Percentiles rank a stretch among this genome's conserved stretches.
Conservation (phyloP, 2,329 filamentous ascomycete genomes). For the Microcyclospora tardicrescens region DNA sequence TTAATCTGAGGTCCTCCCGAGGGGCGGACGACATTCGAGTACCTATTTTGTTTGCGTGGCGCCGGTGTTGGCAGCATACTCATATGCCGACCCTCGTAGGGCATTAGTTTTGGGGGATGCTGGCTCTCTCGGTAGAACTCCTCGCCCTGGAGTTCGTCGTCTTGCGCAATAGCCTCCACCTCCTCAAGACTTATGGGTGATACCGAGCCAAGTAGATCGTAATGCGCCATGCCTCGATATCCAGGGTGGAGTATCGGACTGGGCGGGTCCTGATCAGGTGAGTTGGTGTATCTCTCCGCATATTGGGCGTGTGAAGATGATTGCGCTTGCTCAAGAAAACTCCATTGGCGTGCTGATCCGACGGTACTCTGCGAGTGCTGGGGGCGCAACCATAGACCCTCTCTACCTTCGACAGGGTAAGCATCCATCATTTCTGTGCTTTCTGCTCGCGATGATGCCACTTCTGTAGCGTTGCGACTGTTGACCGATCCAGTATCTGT, state of each 20-base stretch:
- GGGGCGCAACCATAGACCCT: constrained; percentile 25
- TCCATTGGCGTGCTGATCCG: constrained; percentile 39
- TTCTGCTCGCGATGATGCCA: constrained; percentile 7
- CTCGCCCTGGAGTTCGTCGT: constrained; percentile 18
- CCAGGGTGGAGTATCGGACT: no score
- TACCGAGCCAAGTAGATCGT: constrained; percentile 42
- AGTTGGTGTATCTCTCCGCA: no score
- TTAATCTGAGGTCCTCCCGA: constrained; percentile 6
- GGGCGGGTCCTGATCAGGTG: no score
- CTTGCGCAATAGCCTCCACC: constrained; percentile 35
- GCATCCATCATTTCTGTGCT: constrained; percentile 4
- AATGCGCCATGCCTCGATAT: constrained; percentile 33
- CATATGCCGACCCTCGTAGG: constrained; percentile 15
- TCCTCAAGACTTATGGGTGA: constrained; percentile 32
- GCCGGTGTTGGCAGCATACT: constrained; percentile 16
- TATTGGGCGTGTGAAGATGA: constrained; percentile 18
- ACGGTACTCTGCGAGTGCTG: constrained; percentile 2
- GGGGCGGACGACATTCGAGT: no score
- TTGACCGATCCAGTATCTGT: constrained; percentile 1
- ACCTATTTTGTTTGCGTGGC: no score
- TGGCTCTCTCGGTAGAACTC: constrained; percentile 8
- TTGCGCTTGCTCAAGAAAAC: constrained; percentile 44
- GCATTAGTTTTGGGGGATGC: constrained; percentile 7
- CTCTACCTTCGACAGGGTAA: constrained; percentile 18
- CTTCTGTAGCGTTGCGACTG: constrained; percentile 7